phyloP scores from a whole-genome alignment of 225 moss, liverwort and hornwort genomes.

The Physcomitrium patens region DNA sequence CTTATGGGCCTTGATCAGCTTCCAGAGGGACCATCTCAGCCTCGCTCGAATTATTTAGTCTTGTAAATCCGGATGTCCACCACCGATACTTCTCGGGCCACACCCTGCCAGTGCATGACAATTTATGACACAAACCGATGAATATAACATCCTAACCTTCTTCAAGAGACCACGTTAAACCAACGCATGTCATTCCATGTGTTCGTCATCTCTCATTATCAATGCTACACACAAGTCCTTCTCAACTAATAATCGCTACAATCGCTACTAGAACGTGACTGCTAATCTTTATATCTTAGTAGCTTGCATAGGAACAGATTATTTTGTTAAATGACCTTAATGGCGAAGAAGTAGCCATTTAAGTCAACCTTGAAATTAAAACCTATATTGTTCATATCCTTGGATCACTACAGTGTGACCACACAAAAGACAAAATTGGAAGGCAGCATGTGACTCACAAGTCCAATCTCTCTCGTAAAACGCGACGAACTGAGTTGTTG shows the following conservation, averaged over 20 bases:
- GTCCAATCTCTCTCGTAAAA: constrained; percentile 65
- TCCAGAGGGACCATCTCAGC: constrained; percentile 58
- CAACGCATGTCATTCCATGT: too few species aligned
- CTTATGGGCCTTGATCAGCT: constrained; percentile 46
- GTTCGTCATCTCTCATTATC: too few species aligned
- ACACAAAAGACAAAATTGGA: not conserved
- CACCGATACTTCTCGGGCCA: constrained; percentile 74
- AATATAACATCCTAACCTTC: too few species aligned
- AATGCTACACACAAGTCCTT: too few species aligned
- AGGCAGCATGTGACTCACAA: constrained; percentile 42
- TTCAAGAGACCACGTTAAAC: too few species aligned
- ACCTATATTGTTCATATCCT: not conserved
- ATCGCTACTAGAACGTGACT: not conserved
- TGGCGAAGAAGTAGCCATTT: too few species aligned
- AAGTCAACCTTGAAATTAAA: not conserved
- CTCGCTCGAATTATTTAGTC: constrained; percentile 39
- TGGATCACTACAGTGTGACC: not conserved
- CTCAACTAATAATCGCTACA: too few species aligned
- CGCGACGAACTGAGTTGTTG: constrained; percentile 69
- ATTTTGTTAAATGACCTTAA: not conserved
- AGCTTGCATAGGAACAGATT: not conserved
- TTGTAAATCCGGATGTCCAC: constrained; percentile 61
- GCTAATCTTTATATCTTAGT: not conserved
- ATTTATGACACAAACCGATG: too few species aligned
- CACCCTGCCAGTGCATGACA: constrained; percentile 35